A percentile compares a stretch with the other conserved stretches of the same genome.
Conservation (phyloP, 1,284 basidiomycete genomes). For the Ustilago trichophora region DNA sequence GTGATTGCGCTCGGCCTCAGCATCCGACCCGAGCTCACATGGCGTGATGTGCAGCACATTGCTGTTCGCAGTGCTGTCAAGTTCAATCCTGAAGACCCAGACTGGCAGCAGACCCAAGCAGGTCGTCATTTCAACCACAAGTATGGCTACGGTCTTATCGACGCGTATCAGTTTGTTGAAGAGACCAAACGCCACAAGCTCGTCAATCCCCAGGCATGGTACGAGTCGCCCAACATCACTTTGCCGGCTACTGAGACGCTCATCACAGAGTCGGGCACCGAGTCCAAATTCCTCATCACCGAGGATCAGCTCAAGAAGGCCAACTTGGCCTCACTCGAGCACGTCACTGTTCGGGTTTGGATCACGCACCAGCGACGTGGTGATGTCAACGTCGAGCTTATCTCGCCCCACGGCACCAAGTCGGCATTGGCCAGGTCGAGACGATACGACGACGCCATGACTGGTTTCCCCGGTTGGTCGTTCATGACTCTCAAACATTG, state of each 20-base stretch:
- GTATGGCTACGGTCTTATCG: conserved; percentile 91
- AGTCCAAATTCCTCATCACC: conserved; percentile 77
- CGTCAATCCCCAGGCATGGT: conserved; percentile 94
- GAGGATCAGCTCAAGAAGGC: conserved; percentile 75
- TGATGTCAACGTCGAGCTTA: conserved; percentile 89
- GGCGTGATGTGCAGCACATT: conserved; percentile 95
- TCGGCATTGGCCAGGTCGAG: conserved; percentile 84
- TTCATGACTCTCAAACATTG: conserved; percentile 99
- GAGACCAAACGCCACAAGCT: conserved; percentile 83
- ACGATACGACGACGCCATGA: conserved; percentile 74
- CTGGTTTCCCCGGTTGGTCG: conserved; percentile 89
- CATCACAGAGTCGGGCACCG: conserved; percentile 77
- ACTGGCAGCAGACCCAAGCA: conserved; percentile 87
- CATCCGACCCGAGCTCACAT: conserved; percentile 81
- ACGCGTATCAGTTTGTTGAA: conserved; percentile 83
- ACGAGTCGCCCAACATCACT: conserved; percentile 47
- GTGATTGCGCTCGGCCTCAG: conserved; percentile 62
- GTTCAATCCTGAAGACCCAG: conserved; percentile 88
- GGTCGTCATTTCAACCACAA: conserved; percentile 93
- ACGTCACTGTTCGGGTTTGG: conserved; percentile 92
- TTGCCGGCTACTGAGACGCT: conserved; percentile 47
- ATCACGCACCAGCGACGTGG: conserved; percentile 86
- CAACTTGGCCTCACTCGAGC: conserved; percentile 89
- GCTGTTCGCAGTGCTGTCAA: conserved; percentile 80
- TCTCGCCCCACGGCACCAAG: conserved; percentile 84